These are phyloP conservation scores for Naematelia aurantialba DNA, from an alignment of 768 basidiomycete species.

Conservation along the genomic window DNA sequence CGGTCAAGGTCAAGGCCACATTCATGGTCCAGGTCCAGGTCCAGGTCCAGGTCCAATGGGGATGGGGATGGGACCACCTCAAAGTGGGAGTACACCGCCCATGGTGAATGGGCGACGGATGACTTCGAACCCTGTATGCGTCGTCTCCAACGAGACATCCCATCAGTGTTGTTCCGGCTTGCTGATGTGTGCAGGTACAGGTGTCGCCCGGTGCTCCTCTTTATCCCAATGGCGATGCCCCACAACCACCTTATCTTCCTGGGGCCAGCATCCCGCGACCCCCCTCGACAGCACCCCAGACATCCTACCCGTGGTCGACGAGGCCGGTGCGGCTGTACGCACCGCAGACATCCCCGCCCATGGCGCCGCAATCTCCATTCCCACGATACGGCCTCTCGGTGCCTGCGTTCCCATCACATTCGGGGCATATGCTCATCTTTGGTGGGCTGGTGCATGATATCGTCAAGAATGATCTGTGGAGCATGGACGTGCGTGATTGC, in stretches of 20 bases:
- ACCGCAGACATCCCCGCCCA: conserved; percentile 53
- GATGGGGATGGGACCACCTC: background rate
- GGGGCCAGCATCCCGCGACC: conserved; percentile 3
- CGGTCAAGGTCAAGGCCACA: background rate
- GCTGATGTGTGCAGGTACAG: background rate
- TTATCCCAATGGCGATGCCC: background rate
- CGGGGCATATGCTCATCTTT: conserved; percentile 90
- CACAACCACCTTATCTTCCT: background rate
- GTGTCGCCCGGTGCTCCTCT: background rate
- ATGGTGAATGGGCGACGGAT: conserved; percentile 33
- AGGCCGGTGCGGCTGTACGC: conserved; percentile 26
- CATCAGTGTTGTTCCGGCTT: conserved; percentile 4
- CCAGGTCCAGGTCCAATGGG: background rate
- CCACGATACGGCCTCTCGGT: conserved; percentile 94
- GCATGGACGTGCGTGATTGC: conserved; percentile 75
- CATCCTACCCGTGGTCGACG: conserved; percentile 42
- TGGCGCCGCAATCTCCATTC: conserved; percentile 66
- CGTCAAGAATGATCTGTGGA: conserved; percentile 86
- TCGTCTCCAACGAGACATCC: background rate
- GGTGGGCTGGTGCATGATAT: conserved; percentile 91
- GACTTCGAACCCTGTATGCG: conserved; percentile 31
- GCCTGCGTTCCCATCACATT: conserved; percentile 55
- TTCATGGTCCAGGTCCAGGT: background rate
- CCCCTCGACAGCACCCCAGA: conserved; percentile 10
- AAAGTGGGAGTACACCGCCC: conserved; percentile 19